Evolutionary conservation across 2,329 filamentous ascomycete genomes (phyloP).

Genomic region (Helotiales sp.): DNA sequence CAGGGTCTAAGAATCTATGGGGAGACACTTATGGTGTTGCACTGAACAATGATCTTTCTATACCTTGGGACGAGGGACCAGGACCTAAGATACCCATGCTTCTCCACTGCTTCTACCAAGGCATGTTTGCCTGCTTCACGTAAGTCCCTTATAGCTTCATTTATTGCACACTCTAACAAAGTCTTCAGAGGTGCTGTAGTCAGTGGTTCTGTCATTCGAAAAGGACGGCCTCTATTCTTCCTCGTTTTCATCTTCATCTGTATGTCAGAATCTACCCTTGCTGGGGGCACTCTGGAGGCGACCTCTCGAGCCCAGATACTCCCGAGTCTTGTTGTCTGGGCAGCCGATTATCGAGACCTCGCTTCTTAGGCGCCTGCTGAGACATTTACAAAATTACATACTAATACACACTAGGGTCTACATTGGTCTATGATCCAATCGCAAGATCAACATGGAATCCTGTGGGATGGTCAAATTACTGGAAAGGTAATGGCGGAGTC

Average conservation of each 20-base stretch:
- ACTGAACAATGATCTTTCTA: neutral
- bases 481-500: constrained; percentile 39
- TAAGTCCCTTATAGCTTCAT: constrained; percentile 17
- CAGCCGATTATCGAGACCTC: too few species aligned
- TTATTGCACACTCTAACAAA: constrained; percentile 36
- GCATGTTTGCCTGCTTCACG: constrained; percentile 83
- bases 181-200: constrained; percentile 3
- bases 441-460: constrained; percentile 77
- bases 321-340: too few species aligned
- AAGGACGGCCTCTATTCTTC: constrained; percentile 54
- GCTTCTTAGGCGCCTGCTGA: too few species aligned
- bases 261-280: too few species aligned
- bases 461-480: constrained; percentile 64
- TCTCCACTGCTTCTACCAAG: constrained; percentile 84
- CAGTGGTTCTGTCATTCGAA: constrained; percentile 58
- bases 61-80: constrained; percentile 2
- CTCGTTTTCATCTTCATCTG: constrained; percentile 68
- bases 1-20: neutral
- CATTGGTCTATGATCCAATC: constrained; percentile 69
- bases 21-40: neutral
- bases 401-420: too few species aligned
- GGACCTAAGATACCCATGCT: constrained; percentile 69
- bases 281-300: too few species aligned
- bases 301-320: too few species aligned
- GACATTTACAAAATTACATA: too few species aligned